These are phyloP conservation scores for Lasiodiplodia sp. DNA, from an alignment of 2,329 filamentous ascomycete genomes.

Conservation along the genomic window DNA sequence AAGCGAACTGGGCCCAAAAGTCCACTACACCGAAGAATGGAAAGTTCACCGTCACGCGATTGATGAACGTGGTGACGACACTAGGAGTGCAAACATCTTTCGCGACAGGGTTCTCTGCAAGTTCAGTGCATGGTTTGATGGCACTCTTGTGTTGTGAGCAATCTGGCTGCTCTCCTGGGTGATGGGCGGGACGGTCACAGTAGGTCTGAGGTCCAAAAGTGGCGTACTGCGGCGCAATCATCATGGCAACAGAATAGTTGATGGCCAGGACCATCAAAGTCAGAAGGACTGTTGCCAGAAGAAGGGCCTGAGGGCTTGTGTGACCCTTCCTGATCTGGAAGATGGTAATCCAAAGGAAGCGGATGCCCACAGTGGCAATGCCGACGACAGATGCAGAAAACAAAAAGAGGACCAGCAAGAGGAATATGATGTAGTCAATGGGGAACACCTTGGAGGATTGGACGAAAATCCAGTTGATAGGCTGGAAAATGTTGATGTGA, in stretches of 20 bases:
- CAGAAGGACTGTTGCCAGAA: slow-evolving; percentile 89
- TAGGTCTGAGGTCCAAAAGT: slow-evolving; percentile 95
- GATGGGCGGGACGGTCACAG: slow-evolving; percentile 74
- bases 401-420: slow-evolving; percentile 82
- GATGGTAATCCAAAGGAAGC: slow-evolving; percentile 93
- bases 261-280: slow-evolving; percentile 88
- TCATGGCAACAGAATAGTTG: slow-evolving; percentile 91
- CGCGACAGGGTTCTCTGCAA: slow-evolving; percentile 72
- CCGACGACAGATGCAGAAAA: slow-evolving; percentile 89
- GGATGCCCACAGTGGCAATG: slow-evolving; percentile 85
- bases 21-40: slow-evolving; percentile 91
- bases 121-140: slow-evolving; percentile 83
- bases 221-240: slow-evolving; percentile 94
- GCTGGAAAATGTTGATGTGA: slow-evolving; percentile 90
- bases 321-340: slow-evolving; percentile 90
- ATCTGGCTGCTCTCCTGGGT: slow-evolving; percentile 72
- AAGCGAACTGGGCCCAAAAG: slow-evolving; percentile 96
- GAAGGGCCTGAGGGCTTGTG: slow-evolving; percentile 88
- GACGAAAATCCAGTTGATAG: slow-evolving; percentile 88
- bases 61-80: slow-evolving; percentile 90
- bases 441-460: slow-evolving; percentile 84
- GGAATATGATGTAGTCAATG: slow-evolving; percentile 89
- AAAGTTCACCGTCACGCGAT: slow-evolving; percentile 91
- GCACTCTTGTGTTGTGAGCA: slow-evolving; percentile 75
- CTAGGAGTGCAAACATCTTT: slow-evolving; percentile 87